Conservation (phyloP, 495 filamentous ascomycete species). For the Hypoxylon lienhwacheense region DNA sequence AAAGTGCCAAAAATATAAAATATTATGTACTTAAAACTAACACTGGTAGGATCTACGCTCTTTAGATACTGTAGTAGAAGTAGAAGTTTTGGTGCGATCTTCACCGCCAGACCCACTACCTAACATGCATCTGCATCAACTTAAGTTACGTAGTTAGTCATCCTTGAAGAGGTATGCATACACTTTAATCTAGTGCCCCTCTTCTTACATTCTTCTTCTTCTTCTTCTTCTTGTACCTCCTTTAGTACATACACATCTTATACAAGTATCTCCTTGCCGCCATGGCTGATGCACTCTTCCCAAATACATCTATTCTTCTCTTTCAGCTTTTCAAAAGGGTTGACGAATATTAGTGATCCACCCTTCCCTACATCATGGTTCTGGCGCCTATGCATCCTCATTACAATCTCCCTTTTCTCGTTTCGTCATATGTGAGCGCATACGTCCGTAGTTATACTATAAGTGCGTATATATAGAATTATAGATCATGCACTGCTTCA, state of each 20-base stretch:
- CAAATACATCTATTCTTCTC: neutral
- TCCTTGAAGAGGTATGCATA: neutral
- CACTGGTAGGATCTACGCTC: too few species aligned
- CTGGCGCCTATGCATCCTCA: conserved; percentile 26
- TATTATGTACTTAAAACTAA: too few species aligned
- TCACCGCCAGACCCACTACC: conserved; percentile 27
- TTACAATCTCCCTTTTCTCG: conserved; percentile 16
- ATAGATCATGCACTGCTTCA: conserved; percentile 29
- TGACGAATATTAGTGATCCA: neutral
- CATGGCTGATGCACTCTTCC: conserved; percentile 19
- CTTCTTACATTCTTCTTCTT: neutral
- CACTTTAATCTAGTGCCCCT: conserved; percentile 3
- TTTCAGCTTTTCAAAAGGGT: conserved; percentile 18
- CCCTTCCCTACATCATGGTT: conserved; percentile 21
- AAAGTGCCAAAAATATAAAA: too few species aligned
- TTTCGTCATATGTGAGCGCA: conserved; percentile 8
- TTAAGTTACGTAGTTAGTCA: neutral
- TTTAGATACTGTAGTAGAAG: too few species aligned
- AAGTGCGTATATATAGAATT: conserved; percentile 28
- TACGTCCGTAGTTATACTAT: conserved; percentile 16
- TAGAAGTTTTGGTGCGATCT: conserved; percentile 17
- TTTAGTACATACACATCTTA: too few species aligned
- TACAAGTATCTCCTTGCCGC: conserved; percentile 17
- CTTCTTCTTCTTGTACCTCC: neutral
- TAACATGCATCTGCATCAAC: too few species aligned